A percentile compares a stretch with the other conserved stretches of the same genome.
Conservation (phyloP, 2,329 filamentous ascomycete species). For the Neonectria neomacrospora region DNA sequence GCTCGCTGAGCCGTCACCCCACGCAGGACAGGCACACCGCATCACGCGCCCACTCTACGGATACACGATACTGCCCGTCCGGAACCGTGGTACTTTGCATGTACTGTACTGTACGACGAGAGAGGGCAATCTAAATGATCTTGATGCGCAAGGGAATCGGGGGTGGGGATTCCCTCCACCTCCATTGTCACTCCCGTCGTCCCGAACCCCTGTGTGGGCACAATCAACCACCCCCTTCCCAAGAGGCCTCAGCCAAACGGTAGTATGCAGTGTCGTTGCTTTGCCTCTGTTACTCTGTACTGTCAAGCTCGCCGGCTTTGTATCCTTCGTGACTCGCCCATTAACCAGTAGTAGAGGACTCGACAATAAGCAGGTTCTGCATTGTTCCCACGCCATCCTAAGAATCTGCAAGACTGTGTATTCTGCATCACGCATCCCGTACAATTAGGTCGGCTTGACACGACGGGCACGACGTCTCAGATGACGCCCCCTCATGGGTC, state of each 20-base stretch:
- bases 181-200: conserved; percentile 17
- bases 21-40: conserved; percentile 9
- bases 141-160: conserved; percentile 5
- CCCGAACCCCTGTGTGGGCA: conserved; percentile 3
- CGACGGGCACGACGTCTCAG: conserved; percentile 17
- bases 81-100: background rate
- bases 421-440: background rate
- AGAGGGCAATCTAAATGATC: conserved; percentile 16
- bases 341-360: background rate
- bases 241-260: background rate
- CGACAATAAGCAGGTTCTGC: background rate
- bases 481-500: conserved; percentile 9
- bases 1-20: background rate
- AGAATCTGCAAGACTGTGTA: background rate
- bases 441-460: background rate
- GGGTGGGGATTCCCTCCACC: conserved; percentile 15
- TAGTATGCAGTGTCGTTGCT: background rate
- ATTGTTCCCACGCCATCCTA: background rate
- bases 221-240: background rate
- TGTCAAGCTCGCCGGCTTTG: background rate
- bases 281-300: background rate
- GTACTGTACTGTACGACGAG: background rate
- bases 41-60: conserved; percentile 4
- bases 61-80: background rate
- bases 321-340: background rate